Conservation (phyloP, 495 filamentous ascomycete genomes). For the Penicillium ochrochloron region DNA sequence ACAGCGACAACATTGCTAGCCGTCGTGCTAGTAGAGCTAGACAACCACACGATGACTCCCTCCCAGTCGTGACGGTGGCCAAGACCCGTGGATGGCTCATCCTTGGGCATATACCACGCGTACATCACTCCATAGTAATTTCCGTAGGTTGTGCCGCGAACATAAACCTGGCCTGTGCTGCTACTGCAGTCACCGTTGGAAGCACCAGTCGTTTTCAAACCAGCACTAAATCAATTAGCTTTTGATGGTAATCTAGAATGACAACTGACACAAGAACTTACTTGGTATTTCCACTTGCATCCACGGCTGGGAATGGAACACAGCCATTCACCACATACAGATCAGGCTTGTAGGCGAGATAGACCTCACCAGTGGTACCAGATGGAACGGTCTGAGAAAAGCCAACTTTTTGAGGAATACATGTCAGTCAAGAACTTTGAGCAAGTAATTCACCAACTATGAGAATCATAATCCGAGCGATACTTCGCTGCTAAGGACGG, state of each 20-base stretch:
- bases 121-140: constrained; percentile 57
- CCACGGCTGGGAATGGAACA: constrained; percentile 59
- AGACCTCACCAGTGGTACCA: constrained; percentile 44
- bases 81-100: constrained; percentile 44
- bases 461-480: not conserved
- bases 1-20: constrained; percentile 54
- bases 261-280: constrained; percentile 24
- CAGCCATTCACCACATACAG: constrained; percentile 57
- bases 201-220: constrained; percentile 42
- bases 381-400: constrained; percentile 53
- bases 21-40: constrained; percentile 35
- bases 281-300: constrained; percentile 53
- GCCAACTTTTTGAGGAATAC: constrained; percentile 32
- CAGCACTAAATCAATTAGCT: constrained; percentile 35
- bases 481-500: not conserved
- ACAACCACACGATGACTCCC: constrained; percentile 55
- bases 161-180: constrained; percentile 57
- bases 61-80: constrained; percentile 60
- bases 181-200: constrained; percentile 46
- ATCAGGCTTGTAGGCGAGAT: constrained; percentile 55
- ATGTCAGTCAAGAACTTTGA: not conserved
- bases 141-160: constrained; percentile 35
- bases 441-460: not conserved
- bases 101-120: constrained; percentile 58
- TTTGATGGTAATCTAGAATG: not conserved